Percentiles rank a stretch among this genome's conserved stretches.
These are phyloP conservation scores for Trichophyton simii DNA, from an alignment of 2,329 filamentous ascomycete species.

Conservation along the genomic window DNA sequence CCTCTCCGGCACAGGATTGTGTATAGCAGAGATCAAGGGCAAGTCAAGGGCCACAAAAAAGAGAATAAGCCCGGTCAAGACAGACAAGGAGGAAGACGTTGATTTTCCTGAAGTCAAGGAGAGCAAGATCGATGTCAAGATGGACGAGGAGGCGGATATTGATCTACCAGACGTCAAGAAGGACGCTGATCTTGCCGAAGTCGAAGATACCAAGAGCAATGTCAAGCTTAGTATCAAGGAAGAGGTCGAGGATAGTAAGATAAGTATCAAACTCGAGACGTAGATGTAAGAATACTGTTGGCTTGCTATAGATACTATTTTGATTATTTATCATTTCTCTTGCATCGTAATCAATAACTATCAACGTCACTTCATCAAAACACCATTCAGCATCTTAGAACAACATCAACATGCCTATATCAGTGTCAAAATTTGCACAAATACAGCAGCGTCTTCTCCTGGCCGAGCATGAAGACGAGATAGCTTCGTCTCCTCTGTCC, in stretches of 20 bases:
- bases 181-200: not conserved
- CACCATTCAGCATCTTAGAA: not conserved
- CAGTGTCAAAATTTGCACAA: constrained; percentile 27
- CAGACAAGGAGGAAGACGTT: constrained; percentile 17
- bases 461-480: constrained; percentile 34
- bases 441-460: constrained; percentile 31
- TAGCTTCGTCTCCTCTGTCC: constrained; percentile 32
- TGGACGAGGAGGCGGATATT: constrained; percentile 16
- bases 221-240: not conserved
- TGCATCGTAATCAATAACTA: not conserved
- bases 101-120: not conserved
- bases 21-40: constrained; percentile 55
- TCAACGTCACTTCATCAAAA: not conserved
- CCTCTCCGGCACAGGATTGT: constrained; percentile 62
- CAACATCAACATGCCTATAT: constrained; percentile 21
- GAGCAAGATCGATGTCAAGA: constrained; percentile 22
- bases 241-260: constrained; percentile 4
- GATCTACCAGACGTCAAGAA: not conserved
- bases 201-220: constrained; percentile 8
- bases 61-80: constrained; percentile 27
- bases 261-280: constrained; percentile 11
- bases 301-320: no score
- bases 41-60: constrained; percentile 14
- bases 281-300: not conserved
- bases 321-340: not conserved